Base-by-base conservation (phyloP, 1,139 yeast species). In the Suhomyces anneliseae region DNA sequence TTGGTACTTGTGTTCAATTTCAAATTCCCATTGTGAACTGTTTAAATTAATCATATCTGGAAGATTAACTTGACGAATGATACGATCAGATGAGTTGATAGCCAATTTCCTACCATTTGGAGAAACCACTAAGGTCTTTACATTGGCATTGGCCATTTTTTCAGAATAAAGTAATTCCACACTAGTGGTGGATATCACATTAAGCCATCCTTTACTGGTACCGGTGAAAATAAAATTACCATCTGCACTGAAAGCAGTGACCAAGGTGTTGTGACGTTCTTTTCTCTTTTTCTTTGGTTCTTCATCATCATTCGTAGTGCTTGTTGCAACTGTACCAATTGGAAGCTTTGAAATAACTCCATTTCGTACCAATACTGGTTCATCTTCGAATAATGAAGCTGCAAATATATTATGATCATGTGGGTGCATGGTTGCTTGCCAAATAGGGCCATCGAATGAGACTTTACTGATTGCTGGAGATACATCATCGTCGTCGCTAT, bases 1-100 rank as follows among this genome's bases (percentile, higher is more conserved):
- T 63, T 90, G 97, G 61, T 90, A 92, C 60, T 82, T 85, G 64
- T 88, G 95, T 55, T 85, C 92, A 4, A 85, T 71, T 46, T 85
- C 90, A 42, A 89, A 72, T 53, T 60, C 59, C 79, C 85, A 80
- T 9, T 65, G 66, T 1, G 69, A 61, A 10, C 42, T 40, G 32
- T 40, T 43, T 34, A 56, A 51, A 49, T 72, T 68, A 49, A 66
- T 55, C 52, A 78, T 56, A 56, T 82, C 82, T 27, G 87, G 83
- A 50, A 85, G 62, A 47, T 72, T 70, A 40, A 81, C 70, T 57
- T 88, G 95, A 49, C 97, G 73, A 27, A 92, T 85, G 12, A 89
- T 80, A 47, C 97, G 70, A 66, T 92, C 99, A 4, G 95, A 81
- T 8, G 93, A 79, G 61, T 90, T 92, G 42, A 89, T 74, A 0